phyloP scores from a whole-genome alignment of 305 asterid species.

The Fraxinus ornus region DNA sequence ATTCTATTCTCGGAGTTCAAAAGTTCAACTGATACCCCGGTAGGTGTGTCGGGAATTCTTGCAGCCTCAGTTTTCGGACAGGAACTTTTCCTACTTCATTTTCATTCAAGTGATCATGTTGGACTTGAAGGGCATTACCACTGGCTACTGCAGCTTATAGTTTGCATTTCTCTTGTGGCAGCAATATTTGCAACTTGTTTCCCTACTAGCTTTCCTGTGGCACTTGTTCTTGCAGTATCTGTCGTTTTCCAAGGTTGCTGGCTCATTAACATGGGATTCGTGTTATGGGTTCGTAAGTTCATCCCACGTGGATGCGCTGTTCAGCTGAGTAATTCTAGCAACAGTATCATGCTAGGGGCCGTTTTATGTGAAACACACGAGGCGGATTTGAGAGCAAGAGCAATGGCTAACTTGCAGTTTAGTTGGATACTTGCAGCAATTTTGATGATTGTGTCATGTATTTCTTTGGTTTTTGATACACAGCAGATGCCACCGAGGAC shows the following conservation, averaged over 20 bases:
- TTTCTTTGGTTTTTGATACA: slow-evolving; percentile 40
- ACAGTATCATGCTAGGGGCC: slow-evolving; percentile 29
- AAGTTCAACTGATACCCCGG: slow-evolving; percentile 36
- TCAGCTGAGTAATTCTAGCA: slow-evolving; percentile 22
- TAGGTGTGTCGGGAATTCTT: slow-evolving; percentile 55
- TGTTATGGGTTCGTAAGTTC: slow-evolving; percentile 54
- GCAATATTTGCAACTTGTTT: slow-evolving; percentile 38
- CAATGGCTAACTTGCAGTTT: slow-evolving; percentile 69
- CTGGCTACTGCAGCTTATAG: slow-evolving; percentile 73
- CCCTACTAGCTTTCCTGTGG: slow-evolving; percentile 56
- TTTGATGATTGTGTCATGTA: slow-evolving; percentile 35
- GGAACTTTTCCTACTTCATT: slow-evolving; percentile 77
- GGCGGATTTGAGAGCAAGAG: slow-evolving; percentile 43
- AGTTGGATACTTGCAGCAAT: slow-evolving; percentile 67
- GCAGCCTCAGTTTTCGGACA: slow-evolving; percentile 62
- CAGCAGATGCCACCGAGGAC: slow-evolving; percentile 20
- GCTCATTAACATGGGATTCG: slow-evolving; percentile 73
- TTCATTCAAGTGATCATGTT: slow-evolving; percentile 69
- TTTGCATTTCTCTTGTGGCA: slow-evolving; percentile 51
- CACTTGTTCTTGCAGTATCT: slow-evolving; percentile 52
- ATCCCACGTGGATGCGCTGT: slow-evolving; percentile 50
- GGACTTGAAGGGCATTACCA: slow-evolving; percentile 92
- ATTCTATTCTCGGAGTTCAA: slow-evolving; percentile 49
- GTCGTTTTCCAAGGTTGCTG: slow-evolving; percentile 72
- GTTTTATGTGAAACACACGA: slow-evolving; percentile 30